phyloP scores from a whole-genome alignment of 2,329 filamentous ascomycete species.

The Harringtonia aguacate region DNA sequence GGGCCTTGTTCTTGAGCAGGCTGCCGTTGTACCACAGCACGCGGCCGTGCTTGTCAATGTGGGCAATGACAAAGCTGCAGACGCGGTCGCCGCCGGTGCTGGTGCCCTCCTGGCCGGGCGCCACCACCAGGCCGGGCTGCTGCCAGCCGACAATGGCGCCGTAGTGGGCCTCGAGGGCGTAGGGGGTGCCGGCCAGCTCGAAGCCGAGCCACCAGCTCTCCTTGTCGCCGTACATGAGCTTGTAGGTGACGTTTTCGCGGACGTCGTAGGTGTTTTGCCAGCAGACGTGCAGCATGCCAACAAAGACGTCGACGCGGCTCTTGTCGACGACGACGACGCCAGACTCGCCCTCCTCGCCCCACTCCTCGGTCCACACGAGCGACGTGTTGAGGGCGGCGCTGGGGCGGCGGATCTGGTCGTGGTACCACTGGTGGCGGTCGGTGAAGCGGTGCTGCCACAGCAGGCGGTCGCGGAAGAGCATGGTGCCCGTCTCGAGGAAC shows the following conservation, averaged over 20 bases:
- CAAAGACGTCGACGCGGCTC: not conserved
- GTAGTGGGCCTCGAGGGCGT: slow-evolving; percentile 2
- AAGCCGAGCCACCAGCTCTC: slow-evolving; percentile 5
- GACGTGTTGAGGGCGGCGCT: not conserved
- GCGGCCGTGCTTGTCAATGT: not conserved
- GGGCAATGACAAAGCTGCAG: not conserved
- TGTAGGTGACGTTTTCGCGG: slow-evolving; percentile 3
- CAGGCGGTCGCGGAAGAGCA: slow-evolving; percentile 4
- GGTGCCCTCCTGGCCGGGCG: not conserved
- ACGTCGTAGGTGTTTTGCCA: slow-evolving; percentile 4
- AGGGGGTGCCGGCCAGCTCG: not conserved
- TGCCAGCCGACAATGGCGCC: slow-evolving; percentile 3
- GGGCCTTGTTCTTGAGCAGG: not conserved
- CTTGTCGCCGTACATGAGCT: slow-evolving; percentile 3
- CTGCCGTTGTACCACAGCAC: not conserved
- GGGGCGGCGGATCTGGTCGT: slow-evolving; percentile 5
- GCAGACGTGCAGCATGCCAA: slow-evolving; percentile 4
- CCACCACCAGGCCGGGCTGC: too few species aligned
- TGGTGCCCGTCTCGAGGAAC: not conserved
- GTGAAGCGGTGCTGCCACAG: slow-evolving; percentile 1
- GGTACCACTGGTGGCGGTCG: slow-evolving; percentile 1
- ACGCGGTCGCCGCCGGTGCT: not conserved
- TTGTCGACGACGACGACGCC: slow-evolving; percentile 4
- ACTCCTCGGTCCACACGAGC: slow-evolving; percentile 1
- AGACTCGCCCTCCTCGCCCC: slow-evolving; percentile 3